Conservation (phyloP, 2,329 filamentous ascomycete genomes). For the Diplodia sapinea region DNA sequence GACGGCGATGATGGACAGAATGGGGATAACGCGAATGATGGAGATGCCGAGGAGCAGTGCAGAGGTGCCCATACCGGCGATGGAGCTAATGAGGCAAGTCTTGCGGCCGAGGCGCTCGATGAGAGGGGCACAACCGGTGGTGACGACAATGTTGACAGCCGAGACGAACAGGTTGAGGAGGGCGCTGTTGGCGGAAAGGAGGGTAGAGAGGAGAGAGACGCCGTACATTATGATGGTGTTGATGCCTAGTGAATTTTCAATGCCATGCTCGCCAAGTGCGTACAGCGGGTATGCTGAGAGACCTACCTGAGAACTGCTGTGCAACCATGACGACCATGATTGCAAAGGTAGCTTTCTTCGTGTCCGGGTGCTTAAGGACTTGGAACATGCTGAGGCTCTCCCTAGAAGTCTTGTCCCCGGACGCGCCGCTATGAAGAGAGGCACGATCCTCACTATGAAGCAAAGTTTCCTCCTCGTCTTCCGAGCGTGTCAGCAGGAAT, state of each 20-base stretch:
- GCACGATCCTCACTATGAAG: slow-evolving; percentile 53
- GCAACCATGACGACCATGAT: slow-evolving; percentile 92
- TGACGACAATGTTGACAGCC: slow-evolving; percentile 82
- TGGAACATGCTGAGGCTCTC: slow-evolving; percentile 52
- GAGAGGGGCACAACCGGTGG: slow-evolving; percentile 79
- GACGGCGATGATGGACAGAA: slow-evolving; percentile 80
- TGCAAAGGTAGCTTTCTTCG: slow-evolving; percentile 82
- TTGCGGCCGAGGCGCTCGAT: slow-evolving; percentile 90
- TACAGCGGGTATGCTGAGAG: slow-evolving; percentile 52
- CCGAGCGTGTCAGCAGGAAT: slow-evolving; percentile 31
- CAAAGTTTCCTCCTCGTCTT: slow-evolving; percentile 73
- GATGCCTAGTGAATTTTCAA: slow-evolving; percentile 60
- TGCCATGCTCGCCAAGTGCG: not conserved
- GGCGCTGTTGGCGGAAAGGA: slow-evolving; percentile 81
- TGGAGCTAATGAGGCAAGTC: slow-evolving; percentile 79
- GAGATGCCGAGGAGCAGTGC: slow-evolving; percentile 79
- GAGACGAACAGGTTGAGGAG: slow-evolving; percentile 88
- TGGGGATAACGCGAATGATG: slow-evolving; percentile 73
- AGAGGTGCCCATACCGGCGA: slow-evolving; percentile 80
- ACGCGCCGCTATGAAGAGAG: slow-evolving; percentile 31
- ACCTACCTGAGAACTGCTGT: slow-evolving; percentile 72
- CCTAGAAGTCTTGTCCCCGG: slow-evolving; percentile 42
- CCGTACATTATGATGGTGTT: slow-evolving; percentile 99
- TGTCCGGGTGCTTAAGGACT: slow-evolving; percentile 70
- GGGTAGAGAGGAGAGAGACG: slow-evolving; percentile 80